Evolutionary conservation across 2,329 filamentous ascomycete species (phyloP).

Genomic region (Aspergillus ustus): DNA sequence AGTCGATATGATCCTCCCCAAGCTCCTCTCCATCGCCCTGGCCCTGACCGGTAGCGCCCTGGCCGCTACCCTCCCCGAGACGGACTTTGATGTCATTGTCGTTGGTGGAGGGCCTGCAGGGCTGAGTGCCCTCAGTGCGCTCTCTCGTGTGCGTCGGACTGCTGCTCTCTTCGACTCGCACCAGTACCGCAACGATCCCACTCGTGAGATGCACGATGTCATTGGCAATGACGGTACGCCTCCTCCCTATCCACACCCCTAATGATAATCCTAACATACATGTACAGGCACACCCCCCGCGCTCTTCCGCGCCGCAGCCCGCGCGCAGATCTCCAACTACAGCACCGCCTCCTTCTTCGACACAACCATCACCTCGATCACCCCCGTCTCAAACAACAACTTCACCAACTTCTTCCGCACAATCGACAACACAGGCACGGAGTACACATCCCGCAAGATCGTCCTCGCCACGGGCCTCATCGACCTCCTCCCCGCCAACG

Average conservation of each 20-base stretch:
- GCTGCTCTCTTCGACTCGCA: slow-evolving; percentile 63
- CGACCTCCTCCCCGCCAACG: slow-evolving; percentile 57
- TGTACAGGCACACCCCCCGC: slow-evolving; percentile 57
- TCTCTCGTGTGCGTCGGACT: slow-evolving; percentile 62
- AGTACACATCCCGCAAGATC: slow-evolving; percentile 57
- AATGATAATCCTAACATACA: background rate
- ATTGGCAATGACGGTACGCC: slow-evolving; percentile 61
- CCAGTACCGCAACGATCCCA: slow-evolving; percentile 61
- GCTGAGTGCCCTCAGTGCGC: slow-evolving; percentile 58
- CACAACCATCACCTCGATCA: slow-evolving; percentile 54
- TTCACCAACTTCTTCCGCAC: slow-evolving; percentile 54
- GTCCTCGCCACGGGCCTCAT: slow-evolving; percentile 62
- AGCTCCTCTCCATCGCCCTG: slow-evolving; percentile 30
- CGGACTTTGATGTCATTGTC: slow-evolving; percentile 60
- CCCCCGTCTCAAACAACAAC: slow-evolving; percentile 21
- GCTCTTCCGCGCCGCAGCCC: slow-evolving; percentile 60
- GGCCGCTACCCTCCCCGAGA: slow-evolving; percentile 32
- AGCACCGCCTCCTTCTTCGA: slow-evolving; percentile 56
- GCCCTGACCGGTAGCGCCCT: slow-evolving; percentile 24
- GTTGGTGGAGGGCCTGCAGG: slow-evolving; percentile 64
- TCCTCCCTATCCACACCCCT: slow-evolving; percentile 5
- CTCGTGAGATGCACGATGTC: slow-evolving; percentile 65
- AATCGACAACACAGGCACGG: slow-evolving; percentile 38
- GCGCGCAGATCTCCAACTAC: slow-evolving; percentile 58
- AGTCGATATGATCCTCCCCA: slow-evolving; percentile 24